Evolutionary conservation across 1,284 basidiomycete genomes (phyloP), one percentile per base, ranked within the genome.

Genomic region (Peniophora sp.): DNA sequence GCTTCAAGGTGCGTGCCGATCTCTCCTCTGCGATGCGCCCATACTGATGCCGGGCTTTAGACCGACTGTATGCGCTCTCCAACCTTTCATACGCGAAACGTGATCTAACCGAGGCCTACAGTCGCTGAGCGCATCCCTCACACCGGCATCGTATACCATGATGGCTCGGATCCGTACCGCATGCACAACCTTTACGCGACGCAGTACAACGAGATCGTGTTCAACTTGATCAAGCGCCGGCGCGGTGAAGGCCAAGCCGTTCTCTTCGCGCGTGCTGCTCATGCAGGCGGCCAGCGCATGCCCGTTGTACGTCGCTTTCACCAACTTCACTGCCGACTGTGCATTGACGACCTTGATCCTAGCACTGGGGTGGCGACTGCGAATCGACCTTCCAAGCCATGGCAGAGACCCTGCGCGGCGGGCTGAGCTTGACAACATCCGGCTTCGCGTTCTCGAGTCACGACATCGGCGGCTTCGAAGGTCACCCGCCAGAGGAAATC

Each of bases 361-460:
- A 82, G 64, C 81, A 85, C 59, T 88, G 85, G 85, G 84, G 85
- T 27, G 85, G 85, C 2, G 85, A 89, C 56, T 87, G 84, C 64
- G 85, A 88, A 62, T 84, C 81, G 12, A 85, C 83, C 0, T 88
- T 79, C 66, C 83, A 86, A 60, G 86, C 84, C 3, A 88, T 89
- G 85, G 81, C 81, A 0, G 85, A 88, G 66, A 79, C 83, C 0
- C 68, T 88, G 39, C 75, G 85, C 5, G 85, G 86, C 6, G 77
- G 77, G 9, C 67, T 88, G 27, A 83, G 81, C 48, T 65, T 88
- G 54, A 83, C 81, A 1, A 56, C 75, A 1, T 87, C 83, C 17
- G 85, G 85, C 2, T 88, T 87, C 59, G 81, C 75, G 2, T 88
- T 79, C 64, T 76, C 82, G 15, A 83, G 83, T 12, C 84, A 87